Conservation (phyloP, 2,329 filamentous ascomycete species). For the Penicillium sp. region DNA sequence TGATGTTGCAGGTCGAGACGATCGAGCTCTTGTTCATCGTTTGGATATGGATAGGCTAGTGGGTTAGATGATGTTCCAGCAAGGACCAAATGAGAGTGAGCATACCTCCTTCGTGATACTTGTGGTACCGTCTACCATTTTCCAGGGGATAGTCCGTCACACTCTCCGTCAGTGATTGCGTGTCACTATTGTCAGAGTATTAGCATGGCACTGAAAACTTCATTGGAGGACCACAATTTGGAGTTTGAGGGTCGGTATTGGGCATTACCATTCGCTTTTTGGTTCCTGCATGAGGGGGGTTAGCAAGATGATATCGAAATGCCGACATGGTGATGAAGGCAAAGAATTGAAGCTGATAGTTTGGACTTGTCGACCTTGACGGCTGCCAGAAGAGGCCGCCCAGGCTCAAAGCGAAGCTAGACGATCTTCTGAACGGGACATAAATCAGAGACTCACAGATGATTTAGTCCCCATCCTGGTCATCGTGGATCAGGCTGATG, state of each 20-base stretch:
- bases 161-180: slow-evolving; percentile 45
- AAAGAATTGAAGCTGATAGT: not conserved
- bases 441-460: slow-evolving; percentile 11
- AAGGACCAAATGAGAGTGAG: not conserved
- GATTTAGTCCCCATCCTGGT: slow-evolving; percentile 21
- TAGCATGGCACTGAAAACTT: slow-evolving; percentile 1
- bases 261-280: slow-evolving; percentile 27
- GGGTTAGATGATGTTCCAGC: slow-evolving; percentile 16
- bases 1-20: slow-evolving; percentile 59
- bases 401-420: too few species aligned
- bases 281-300: slow-evolving; percentile 26
- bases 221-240: not conserved
- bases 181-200: slow-evolving; percentile 34
- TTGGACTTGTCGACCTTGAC: not conserved
- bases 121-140: slow-evolving; percentile 48
- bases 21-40: slow-evolving; percentile 58
- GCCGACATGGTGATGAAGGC: too few species aligned
- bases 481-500: slow-evolving; percentile 4
- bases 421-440: not conserved
- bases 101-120: slow-evolving; percentile 48
- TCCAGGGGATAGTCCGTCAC: slow-evolving; percentile 47
- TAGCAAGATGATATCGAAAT: slow-evolving; percentile 12
- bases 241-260: not conserved
- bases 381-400: not conserved
- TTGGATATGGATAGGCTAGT: slow-evolving; percentile 49